Evolutionary conservation across 495 filamentous ascomycete species (phyloP).

Genomic region (Chaetomium cochliodes): DNA sequence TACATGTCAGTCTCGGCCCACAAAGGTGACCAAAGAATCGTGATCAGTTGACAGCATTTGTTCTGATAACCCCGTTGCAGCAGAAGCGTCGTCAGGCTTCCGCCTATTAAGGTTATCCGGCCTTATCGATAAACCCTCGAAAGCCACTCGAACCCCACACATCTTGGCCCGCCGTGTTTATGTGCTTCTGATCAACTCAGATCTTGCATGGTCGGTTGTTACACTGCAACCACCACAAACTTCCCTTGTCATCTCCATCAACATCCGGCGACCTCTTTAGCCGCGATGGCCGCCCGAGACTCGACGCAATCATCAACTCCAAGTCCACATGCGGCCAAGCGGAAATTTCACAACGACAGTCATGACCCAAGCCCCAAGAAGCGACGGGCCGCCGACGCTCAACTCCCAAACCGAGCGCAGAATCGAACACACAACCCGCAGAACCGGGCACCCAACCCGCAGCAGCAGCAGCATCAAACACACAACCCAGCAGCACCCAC

Average conservation of each 20-base stretch:
- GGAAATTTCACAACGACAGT: constrained; percentile 27
- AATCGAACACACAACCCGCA: constrained; percentile 1
- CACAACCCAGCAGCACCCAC: constrained; percentile 14
- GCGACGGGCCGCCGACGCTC: constrained; percentile 16
- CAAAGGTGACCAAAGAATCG: too few species aligned
- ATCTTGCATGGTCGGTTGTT: neutral
- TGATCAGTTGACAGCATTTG: too few species aligned
- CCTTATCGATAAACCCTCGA: constrained; percentile 12
- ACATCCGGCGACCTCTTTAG: neutral
- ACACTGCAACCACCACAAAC: neutral
- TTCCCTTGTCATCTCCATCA: neutral
- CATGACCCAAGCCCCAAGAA: constrained; percentile 22
- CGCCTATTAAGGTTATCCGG: neutral
- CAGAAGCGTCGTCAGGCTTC: too few species aligned
- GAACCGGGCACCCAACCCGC: constrained; percentile 1
- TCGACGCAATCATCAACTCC: neutral
- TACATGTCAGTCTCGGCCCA: too few species aligned
- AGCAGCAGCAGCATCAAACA: neutral
- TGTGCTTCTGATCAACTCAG: too few species aligned
- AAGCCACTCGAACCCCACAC: neutral
- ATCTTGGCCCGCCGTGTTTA: neutral
- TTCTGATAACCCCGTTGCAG: too few species aligned
- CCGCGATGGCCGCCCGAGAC: constrained; percentile 13
- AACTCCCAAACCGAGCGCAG: neutral
- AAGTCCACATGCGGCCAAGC: constrained; percentile 15